phyloP scores from a whole-genome alignment of 2,329 filamentous ascomycete species.

The Cladophialophora immunda region DNA sequence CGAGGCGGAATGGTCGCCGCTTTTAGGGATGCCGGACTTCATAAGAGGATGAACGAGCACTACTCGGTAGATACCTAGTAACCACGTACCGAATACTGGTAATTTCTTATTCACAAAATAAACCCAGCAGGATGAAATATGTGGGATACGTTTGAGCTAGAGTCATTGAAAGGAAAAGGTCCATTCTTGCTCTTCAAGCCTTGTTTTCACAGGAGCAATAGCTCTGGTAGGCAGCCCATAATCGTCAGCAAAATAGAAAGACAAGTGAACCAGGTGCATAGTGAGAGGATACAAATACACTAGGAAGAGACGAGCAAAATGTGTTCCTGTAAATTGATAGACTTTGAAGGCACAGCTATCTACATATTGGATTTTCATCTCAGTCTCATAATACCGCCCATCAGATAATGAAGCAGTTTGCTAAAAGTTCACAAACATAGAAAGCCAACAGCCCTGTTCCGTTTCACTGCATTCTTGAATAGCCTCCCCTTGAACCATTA shows the following conservation, averaged over 20 bases:
- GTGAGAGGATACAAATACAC: neutral
- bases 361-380: neutral
- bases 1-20: neutral
- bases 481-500: neutral
- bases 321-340: neutral
- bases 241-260: neutral
- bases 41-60: neutral
- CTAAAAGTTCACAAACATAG: neutral
- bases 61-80: too few species aligned
- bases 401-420: neutral
- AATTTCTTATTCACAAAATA: too few species aligned
- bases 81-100: too few species aligned
- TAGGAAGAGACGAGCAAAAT: neutral
- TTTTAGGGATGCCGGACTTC: neutral
- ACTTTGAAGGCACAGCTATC: neutral
- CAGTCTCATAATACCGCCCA: neutral
- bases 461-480: neutral
- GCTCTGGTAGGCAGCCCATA: neutral
- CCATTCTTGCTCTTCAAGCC: neutral
- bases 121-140: too few species aligned
- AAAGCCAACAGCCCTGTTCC: neutral
- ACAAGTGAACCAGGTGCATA: neutral
- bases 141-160: too few species aligned
- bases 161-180: too few species aligned
- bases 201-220: neutral